A percentile compares a stretch with the other conserved stretches of the same genome.
Conservation (phyloP, 176 grass and related monocot genomes). For the Lolium rigidum region DNA sequence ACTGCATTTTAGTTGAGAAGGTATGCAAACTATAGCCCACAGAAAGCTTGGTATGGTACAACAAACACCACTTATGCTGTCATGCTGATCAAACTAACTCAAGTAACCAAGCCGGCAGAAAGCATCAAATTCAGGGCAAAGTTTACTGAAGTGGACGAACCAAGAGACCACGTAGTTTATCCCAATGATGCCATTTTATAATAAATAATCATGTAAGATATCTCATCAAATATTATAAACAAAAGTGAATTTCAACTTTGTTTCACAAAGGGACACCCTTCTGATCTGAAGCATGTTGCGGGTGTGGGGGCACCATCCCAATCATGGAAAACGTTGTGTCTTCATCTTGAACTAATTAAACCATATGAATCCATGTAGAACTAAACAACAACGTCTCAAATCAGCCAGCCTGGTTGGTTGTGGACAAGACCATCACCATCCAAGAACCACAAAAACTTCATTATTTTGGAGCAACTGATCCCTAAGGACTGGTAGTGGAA, state of each 20-base stretch:
- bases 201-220: background rate
- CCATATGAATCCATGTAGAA: background rate
- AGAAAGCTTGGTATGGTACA: slow-evolving; percentile 18
- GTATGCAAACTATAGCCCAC: background rate
- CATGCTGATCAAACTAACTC: too few relatives aligned
- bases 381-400: slow-evolving; percentile 22
- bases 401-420: background rate
- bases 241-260: background rate
- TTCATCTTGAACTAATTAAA: slow-evolving; percentile 16
- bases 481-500: background rate
- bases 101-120: too few relatives aligned
- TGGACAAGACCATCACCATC: background rate
- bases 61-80: background rate
- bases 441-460: slow-evolving; percentile 5
- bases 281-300: background rate
- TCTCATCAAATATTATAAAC: background rate
- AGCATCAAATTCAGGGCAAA: background rate
- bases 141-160: background rate
- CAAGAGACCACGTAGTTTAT: background rate
- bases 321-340: slow-evolving; percentile 2
- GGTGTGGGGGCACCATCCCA: background rate
- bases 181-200: too few relatives aligned
- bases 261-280: background rate
- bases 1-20: background rate
- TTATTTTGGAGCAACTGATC: slow-evolving; percentile 20